A percentile compares a stretch with the other conserved stretches of the same genome.
Evolutionary conservation across 352 stramenopile species (phyloP).

Genomic region (Globisporangium camurandrum): DNA sequence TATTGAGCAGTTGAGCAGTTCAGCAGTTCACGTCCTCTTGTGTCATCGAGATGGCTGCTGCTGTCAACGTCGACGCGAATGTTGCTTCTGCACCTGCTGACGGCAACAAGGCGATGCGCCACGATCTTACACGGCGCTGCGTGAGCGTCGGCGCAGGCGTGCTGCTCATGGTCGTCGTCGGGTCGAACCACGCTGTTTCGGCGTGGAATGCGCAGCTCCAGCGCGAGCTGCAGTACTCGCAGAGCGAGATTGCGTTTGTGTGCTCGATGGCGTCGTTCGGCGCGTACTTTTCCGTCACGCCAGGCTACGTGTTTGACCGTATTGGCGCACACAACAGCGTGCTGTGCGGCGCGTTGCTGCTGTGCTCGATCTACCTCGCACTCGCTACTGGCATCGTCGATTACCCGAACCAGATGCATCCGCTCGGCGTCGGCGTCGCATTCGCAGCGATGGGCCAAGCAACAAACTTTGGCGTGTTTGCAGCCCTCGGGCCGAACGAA

Average conservation of each 20-base stretch:
- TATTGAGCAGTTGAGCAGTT: too few relatives aligned
- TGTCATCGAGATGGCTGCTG: neutral
- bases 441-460: slow-evolving; percentile 55
- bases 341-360: slow-evolving; percentile 27
- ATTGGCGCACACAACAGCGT: slow-evolving; percentile 57
- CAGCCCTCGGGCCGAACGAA: slow-evolving; percentile 64
- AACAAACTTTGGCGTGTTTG: slow-evolving; percentile 65
- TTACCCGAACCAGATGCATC: slow-evolving; percentile 27
- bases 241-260: slow-evolving; percentile 69
- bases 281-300: slow-evolving; percentile 65
- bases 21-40: too few relatives aligned
- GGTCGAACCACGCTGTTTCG: slow-evolving; percentile 73
- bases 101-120: neutral
- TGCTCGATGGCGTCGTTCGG: slow-evolving; percentile 74
- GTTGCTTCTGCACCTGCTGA: neutral
- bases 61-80: neutral
- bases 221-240: slow-evolving; percentile 45
- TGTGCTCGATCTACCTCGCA: slow-evolving; percentile 35
- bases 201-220: slow-evolving; percentile 72
- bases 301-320: slow-evolving; percentile 58
- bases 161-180: slow-evolving; percentile 49
- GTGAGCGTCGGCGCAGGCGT: slow-evolving; percentile 44
- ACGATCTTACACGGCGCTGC: slow-evolving; percentile 23
- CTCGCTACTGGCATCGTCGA: slow-evolving; percentile 28
- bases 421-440: slow-evolving; percentile 37